Evolutionary conservation across 495 filamentous ascomycete species (phyloP).

Genomic region (Lophium mytilinum): DNA sequence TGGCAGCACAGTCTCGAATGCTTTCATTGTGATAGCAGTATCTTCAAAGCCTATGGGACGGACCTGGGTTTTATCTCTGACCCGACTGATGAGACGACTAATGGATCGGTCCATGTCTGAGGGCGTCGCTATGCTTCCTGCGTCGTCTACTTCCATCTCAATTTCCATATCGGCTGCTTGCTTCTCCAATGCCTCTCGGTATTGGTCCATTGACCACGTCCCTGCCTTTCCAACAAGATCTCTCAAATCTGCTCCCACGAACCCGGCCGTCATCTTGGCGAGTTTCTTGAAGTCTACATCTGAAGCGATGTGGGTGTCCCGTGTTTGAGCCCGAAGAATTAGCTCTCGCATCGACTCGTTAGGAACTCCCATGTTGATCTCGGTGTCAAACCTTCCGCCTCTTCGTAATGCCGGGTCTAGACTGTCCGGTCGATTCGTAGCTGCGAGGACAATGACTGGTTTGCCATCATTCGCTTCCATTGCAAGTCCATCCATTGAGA

Average conservation of each 20-base stretch:
- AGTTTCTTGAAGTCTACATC: constrained; percentile 73
- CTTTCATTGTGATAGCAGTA: constrained; percentile 46
- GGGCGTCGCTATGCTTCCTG: constrained; percentile 33
- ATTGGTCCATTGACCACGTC: constrained; percentile 54
- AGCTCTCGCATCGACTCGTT: constrained; percentile 75
- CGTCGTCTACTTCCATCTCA: constrained; percentile 26
- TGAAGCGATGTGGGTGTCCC: constrained; percentile 56
- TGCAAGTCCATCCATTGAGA: constrained; percentile 59
- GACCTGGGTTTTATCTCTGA: constrained; percentile 36
- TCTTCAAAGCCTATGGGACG: constrained; percentile 36
- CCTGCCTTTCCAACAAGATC: constrained; percentile 43
- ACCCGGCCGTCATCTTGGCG: constrained; percentile 85
- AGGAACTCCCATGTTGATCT: constrained; percentile 93
- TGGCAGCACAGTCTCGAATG: constrained; percentile 70
- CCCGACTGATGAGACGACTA: constrained; percentile 46
- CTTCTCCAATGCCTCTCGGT: constrained; percentile 30
- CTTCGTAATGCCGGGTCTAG: constrained; percentile 80
- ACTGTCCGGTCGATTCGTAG: constrained; percentile 86
- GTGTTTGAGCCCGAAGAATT: constrained; percentile 71
- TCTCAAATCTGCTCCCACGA: constrained; percentile 83
- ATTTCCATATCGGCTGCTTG: constrained; percentile 22
- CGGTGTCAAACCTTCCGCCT: constrained; percentile 81
- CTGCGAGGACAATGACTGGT: constrained; percentile 86
- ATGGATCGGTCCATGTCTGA: constrained; percentile 30
- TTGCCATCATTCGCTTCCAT: constrained; percentile 76